Conservation (phyloP, 225 moss, liverwort and hornwort species). For the Sphagnum tenellum region DNA sequence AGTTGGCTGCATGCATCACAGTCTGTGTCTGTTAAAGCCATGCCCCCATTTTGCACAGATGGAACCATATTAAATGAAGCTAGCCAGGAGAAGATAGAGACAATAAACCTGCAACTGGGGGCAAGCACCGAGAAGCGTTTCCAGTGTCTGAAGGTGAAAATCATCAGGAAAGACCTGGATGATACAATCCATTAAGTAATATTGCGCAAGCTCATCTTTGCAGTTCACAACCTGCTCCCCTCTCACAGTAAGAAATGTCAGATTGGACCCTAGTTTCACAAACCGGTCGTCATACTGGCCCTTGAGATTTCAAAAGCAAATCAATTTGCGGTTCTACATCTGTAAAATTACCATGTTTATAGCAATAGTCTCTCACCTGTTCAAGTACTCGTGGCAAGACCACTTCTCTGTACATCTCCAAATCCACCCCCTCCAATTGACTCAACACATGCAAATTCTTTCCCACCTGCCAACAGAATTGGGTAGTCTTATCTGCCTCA, state of each 20-base stretch:
- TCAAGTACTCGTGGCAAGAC: constrained; percentile 95
- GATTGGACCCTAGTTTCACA: too few species aligned
- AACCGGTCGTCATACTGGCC: too few species aligned
- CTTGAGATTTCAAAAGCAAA: too few species aligned
- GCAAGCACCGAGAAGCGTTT: constrained; percentile 89
- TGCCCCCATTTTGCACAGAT: too few species aligned
- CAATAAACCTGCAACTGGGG: constrained; percentile 71
- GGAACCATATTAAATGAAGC: too few species aligned
- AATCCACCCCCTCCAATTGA: constrained; percentile 94
- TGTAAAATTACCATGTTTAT: too few species aligned
- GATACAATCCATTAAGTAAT: constrained; percentile 98
- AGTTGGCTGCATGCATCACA: constrained; percentile 42
- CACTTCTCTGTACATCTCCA: constrained; percentile 94
- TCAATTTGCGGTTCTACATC: too few species aligned
- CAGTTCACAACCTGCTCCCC: constrained; percentile 81
- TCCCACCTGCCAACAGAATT: constrained; percentile 52
- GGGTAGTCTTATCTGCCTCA: too few species aligned
- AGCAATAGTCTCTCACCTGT: constrained; percentile 39
- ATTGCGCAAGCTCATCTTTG: constrained; percentile 95
- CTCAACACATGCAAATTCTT: constrained; percentile 96
- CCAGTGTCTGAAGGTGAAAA: constrained; percentile 94
- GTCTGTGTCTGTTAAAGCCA: too few species aligned
- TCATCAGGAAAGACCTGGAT: constrained; percentile 99
- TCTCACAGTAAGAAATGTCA: background rate
- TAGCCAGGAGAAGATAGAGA: background rate